These are phyloP conservation scores for Hypseocharis bilobata DNA, from an alignment of 441 rosid species.

Conservation along the genomic window DNA sequence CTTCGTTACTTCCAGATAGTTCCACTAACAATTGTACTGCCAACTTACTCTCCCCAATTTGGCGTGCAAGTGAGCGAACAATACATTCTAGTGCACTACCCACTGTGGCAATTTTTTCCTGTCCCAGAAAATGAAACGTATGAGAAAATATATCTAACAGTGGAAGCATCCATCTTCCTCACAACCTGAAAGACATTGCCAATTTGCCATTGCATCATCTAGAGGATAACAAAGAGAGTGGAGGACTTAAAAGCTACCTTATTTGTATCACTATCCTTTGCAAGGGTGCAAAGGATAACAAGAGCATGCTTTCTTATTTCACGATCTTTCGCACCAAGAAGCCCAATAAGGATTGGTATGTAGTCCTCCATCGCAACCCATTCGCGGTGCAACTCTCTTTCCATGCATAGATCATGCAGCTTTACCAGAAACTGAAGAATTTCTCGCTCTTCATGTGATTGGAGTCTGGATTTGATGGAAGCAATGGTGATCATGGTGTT, in stretches of 20 bases:
- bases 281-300: constrained; percentile 27
- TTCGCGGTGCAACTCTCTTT: constrained; percentile 21
- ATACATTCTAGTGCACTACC: constrained; percentile 23
- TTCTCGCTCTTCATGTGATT: constrained; percentile 26
- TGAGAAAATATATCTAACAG: not conserved
- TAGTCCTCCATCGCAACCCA: constrained; percentile 26
- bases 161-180: not conserved
- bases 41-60: constrained; percentile 28
- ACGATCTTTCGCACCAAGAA: constrained; percentile 25
- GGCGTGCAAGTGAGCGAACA: constrained; percentile 33
- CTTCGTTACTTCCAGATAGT: constrained; percentile 21
- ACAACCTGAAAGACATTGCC: not conserved
- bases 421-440: constrained; percentile 23
- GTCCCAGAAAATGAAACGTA: not conserved
- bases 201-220: not conserved
- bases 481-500: constrained; percentile 28
- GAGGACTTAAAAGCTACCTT: constrained; percentile 21
- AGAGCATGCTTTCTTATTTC: constrained; percentile 26
- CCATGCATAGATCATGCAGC: constrained; percentile 23
- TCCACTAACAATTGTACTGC: constrained; percentile 32
- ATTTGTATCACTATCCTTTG: constrained; percentile 26
- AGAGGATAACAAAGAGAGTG: not conserved
- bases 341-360: constrained; percentile 21
- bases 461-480: constrained; percentile 27
- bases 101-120: constrained; percentile 28